phyloP scores from a whole-genome alignment of 2,329 filamentous ascomycete species.

The Colletotrichum sp. region DNA sequence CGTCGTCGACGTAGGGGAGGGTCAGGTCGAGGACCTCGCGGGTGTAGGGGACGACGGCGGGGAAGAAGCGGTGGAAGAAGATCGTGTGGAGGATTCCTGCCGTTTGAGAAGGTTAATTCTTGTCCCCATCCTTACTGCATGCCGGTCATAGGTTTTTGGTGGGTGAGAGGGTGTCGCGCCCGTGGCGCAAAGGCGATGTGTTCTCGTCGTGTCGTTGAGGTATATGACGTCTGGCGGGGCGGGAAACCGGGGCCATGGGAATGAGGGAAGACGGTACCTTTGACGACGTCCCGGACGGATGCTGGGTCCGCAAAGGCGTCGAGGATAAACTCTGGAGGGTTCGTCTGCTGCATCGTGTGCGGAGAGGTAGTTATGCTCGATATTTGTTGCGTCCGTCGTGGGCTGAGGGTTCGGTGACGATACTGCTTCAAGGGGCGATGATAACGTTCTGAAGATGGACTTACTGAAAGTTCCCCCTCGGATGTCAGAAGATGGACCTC shows the following conservation, averaged over 20 bases:
- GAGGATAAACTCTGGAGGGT: slow-evolving; percentile 86
- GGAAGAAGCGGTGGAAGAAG: slow-evolving; percentile 99
- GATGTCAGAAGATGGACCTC: neutral
- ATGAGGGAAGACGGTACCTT: slow-evolving; percentile 62
- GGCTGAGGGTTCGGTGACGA: neutral
- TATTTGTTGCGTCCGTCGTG: neutral
- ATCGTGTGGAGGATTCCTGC: slow-evolving; percentile 92
- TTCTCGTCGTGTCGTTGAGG: neutral
- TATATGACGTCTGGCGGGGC: slow-evolving; percentile 17
- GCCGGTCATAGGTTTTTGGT: neutral
- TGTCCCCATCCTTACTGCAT: neutral
- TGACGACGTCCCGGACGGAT: slow-evolving; percentile 90
- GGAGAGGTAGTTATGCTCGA: neutral
- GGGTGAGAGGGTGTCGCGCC: neutral
- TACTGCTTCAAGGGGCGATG: neutral
- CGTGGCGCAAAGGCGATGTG: neutral
- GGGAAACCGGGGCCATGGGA: slow-evolving; percentile 14
- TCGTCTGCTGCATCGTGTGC: slow-evolving; percentile 52
- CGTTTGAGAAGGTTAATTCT: neutral
- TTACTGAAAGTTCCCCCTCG: neutral
- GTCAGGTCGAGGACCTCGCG: slow-evolving; percentile 91
- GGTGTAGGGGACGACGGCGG: slow-evolving; percentile 79
- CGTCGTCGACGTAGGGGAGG: slow-evolving; percentile 86
- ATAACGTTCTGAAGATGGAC: neutral
- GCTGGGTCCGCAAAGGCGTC: slow-evolving; percentile 92